Evolutionary conservation across 169 alveolate species (phyloP), one percentile per base, ranked within the genome.

Genomic region (Plasmodium fragile): DNA sequence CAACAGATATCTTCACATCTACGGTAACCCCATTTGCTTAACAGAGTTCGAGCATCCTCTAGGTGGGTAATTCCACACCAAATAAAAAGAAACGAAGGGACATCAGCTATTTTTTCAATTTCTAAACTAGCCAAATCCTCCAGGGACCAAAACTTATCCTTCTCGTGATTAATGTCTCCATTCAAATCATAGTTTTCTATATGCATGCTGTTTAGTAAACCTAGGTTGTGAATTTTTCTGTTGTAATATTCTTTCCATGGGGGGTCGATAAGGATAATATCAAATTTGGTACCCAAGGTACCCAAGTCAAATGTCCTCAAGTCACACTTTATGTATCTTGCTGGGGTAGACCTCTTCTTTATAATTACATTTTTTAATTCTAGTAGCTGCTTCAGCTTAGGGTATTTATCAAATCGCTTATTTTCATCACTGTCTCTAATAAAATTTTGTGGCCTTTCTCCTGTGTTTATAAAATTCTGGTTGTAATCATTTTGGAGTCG

Each of bases 1-100:
- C 99, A 98, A 52, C 98, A 98, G 49, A 98, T 98, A 92, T 98
- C 99, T 95, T 98, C 99, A 89, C 99, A 98, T 94, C 99, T 95
- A 55, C 99, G 96, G 92, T 96, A 97, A 11, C 98, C 98, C 99
- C 99, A 98, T 85, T 96, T 96, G 77, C 96, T 97, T 78, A 98
- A 95, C 52, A 95, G 55, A 41, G 79, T 45, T 5, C 98, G 81
- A 6, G 96, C 98, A 16, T 97, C 98, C 71, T 97, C 98, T 79
- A 97, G 85, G 49, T 97, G 98, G 28, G 96, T 97, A 4, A 97
- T 95, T 8, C 98, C 99, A 69, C 98, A 97, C 99, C 99, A 98
- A 41, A 98, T 83, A 83, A 97, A 97, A 55, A 98, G 93, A 83
- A 97, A 98, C 13, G 98, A 96, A 79, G 98, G 98, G 8, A 95